Evolutionary conservation across 2,329 filamentous ascomycete genomes (phyloP).

Genomic region (Epichloe baconii): DNA sequence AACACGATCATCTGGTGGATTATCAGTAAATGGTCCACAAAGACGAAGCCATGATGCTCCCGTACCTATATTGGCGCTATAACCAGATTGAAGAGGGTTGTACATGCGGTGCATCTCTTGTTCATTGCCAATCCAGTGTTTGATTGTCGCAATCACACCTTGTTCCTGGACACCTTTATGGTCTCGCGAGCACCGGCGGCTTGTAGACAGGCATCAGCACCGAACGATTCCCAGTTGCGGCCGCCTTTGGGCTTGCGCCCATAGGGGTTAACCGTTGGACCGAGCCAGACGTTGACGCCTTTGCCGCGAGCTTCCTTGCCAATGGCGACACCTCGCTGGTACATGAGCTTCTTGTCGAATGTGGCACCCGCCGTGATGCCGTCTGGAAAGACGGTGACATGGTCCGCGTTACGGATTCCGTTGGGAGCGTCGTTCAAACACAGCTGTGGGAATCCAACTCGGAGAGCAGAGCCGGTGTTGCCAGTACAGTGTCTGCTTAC

Average conservation of each 20-base stretch:
- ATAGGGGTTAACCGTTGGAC: slow-evolving; percentile 56
- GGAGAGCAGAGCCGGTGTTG: slow-evolving; percentile 57
- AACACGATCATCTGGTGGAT: slow-evolving; percentile 47
- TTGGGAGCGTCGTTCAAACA: slow-evolving; percentile 61
- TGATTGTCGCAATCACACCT: slow-evolving; percentile 43
- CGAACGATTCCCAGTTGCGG: slow-evolving; percentile 66
- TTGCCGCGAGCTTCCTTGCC: slow-evolving; percentile 63
- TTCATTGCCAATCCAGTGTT: slow-evolving; percentile 43
- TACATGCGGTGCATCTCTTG: slow-evolving; percentile 54
- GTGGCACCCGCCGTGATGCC: slow-evolving; percentile 69
- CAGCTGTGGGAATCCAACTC: slow-evolving; percentile 59
- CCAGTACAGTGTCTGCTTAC: slow-evolving; percentile 50
- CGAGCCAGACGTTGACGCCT: slow-evolving; percentile 58
- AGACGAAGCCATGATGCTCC: too few relatives aligned
- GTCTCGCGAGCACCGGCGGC: slow-evolving; percentile 67
- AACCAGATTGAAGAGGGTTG: slow-evolving; percentile 35
- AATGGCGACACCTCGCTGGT: slow-evolving; percentile 52
- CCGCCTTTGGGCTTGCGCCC: slow-evolving; percentile 62
- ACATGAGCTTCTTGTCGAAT: slow-evolving; percentile 60
- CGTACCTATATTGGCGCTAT: slow-evolving; percentile 64
- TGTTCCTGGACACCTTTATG: slow-evolving; percentile 51
- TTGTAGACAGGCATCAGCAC: slow-evolving; percentile 58
- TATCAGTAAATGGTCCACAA: background rate
- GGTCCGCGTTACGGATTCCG: slow-evolving; percentile 60
- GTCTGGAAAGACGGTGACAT: slow-evolving; percentile 64